Base-by-base conservation (phyloP, 2,329 filamentous ascomycete species). In the Trichoderma afroharzianum region DNA sequence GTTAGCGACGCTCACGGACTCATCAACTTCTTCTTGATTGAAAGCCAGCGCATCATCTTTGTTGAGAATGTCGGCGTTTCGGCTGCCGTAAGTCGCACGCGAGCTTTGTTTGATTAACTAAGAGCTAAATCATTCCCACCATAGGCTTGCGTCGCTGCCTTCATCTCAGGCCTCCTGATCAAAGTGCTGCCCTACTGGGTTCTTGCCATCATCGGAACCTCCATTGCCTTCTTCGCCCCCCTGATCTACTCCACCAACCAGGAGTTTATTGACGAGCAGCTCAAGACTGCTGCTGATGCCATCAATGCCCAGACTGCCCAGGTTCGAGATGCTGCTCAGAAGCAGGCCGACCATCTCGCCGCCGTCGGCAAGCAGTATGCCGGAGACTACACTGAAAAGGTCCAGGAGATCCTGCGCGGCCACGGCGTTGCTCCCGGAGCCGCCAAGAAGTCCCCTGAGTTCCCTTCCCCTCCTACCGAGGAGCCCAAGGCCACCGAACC, bases 151-250 rank as follows among this genome's bases (percentile, higher is more conserved):
- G 64, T 90, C 67, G 83, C 83, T 73, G 86, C 90, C 62, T 90
- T 92, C 80, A 74, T 91, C 74, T 90, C 90, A 28, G 92, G 92
- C 83, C 89, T 86, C 80, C 84, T 92, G 50, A 87, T 91, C 81
- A 92, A 92, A 85, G 83, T 92, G 73, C 86, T 92, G 62, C 90
- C 90, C 43, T 87, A 91, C 84, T 92, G 90, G 90, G 90, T 88
- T 43, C 87, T 92, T 74, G 83, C 88, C 61, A 81, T 92, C 74
- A 84, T 92, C 76, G 83, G 82, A 74, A 88, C 88, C 72, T 88
- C 88, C 14, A 79, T 88, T 63, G 77, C 87, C 72, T 92, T 92
- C 83, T 83, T 90, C 72, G 84, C 83, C 14, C 90, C 90, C 33
- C 84, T 92, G 67, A 77, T 91, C 78, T 92, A 92, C 82, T 86